These are phyloP conservation scores for Luvunga scandens DNA, from an alignment of 345 rosid genomes.

Conservation along the genomic window DNA sequence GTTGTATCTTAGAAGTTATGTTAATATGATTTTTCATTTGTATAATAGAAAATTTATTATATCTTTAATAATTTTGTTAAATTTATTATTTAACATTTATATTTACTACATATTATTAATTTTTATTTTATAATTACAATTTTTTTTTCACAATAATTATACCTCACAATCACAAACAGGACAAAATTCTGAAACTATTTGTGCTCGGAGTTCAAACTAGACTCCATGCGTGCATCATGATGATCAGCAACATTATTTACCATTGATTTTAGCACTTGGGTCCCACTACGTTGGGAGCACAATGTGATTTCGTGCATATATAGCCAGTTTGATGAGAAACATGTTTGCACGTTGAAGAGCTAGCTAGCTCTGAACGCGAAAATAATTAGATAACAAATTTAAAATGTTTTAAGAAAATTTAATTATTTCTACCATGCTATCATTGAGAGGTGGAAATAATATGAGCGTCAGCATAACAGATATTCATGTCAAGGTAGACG, in stretches of 20 bases:
- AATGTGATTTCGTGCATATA: not conserved
- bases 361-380: not conserved
- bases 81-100: too few relatives aligned
- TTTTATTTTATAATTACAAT: too few relatives aligned
- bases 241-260: not conserved
- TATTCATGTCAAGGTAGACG: not conserved
- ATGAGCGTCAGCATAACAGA: not conserved
- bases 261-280: not conserved
- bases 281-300: not conserved
- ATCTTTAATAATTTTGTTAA: too few relatives aligned
- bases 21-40: too few relatives aligned
- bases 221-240: not conserved
- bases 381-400: not conserved
- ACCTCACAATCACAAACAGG: too few relatives aligned
- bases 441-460: not conserved
- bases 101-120: too few relatives aligned
- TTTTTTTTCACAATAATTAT: too few relatives aligned
- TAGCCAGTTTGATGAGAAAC: not conserved
- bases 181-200: too few relatives aligned
- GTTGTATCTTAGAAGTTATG: too few relatives aligned
- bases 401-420: not conserved
- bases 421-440: not conserved
- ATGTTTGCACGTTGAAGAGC: constrained; percentile 25
- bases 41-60: too few relatives aligned
- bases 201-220: too few relatives aligned